phyloP scores from a whole-genome alignment of 164 flowering plant species.

The Stephania yunnanensis region DNA sequence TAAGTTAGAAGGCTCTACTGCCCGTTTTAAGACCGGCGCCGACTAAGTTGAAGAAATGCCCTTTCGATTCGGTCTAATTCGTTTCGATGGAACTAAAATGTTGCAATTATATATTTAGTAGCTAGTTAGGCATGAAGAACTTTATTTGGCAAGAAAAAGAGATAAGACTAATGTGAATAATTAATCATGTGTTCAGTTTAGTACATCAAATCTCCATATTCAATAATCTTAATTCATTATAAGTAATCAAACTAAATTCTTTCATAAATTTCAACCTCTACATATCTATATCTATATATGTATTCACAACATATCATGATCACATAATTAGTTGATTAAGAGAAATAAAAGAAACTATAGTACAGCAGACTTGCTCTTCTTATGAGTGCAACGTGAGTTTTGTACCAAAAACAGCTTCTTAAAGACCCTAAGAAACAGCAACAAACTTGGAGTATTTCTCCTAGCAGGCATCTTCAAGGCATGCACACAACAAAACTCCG shows the following conservation, averaged over 20 bases:
- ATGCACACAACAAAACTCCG: conserved; percentile 23
- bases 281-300: too few species aligned
- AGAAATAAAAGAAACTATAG: background rate
- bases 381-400: conserved; percentile 17
- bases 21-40: background rate
- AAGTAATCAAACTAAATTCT: background rate
- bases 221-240: background rate
- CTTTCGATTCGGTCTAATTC: background rate
- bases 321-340: background rate
- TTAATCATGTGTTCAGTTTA: too few species aligned
- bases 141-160: background rate
- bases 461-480: conserved; percentile 26
- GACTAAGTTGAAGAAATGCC: background rate
- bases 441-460: conserved; percentile 23
- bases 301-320: background rate
- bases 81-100: background rate
- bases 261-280: background rate
- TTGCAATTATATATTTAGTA: background rate
- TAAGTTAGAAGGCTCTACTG: background rate
- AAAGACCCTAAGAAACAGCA: conserved; percentile 40
- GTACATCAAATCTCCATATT: background rate
- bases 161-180: too few species aligned
- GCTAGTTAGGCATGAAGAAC: background rate
- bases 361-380: conserved; percentile 11
- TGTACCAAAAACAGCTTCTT: conserved; percentile 51